Base-by-base conservation (phyloP, 441 rosid genomes). In the Kokia cookei region DNA sequence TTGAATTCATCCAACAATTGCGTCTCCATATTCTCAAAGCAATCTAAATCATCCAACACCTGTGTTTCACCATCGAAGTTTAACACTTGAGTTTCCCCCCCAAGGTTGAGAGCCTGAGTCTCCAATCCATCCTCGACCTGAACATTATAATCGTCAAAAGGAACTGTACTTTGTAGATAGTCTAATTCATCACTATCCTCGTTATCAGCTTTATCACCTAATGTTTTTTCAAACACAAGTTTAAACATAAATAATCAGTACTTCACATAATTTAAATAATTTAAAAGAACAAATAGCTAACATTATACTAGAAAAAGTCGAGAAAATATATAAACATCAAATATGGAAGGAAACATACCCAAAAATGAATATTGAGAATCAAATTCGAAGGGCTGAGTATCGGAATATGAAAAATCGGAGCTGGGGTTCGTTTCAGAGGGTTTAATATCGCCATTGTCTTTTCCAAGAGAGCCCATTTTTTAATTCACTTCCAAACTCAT, bases 101-200 rank as follows among this genome's bases (percentile, higher is more conserved):
- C 83, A 69, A 81, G 64, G 79, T 81, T 67, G 61, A 87, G 22
- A 45, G 80, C 83, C 82, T 90, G 94, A 65, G 94, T 91, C 79
- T 93, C 93, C 32, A 67, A 82, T 15, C 75, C 81, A 73, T 84
- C 86, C 35, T 82, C 81, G 65, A 73, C 74, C 17, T 75, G 78
- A 59, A 78, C 68, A 67, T 75, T 79, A 57, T 87, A 85, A 64
- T 85, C 63, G 42, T 55, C 73, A 0, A 70, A 54, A 83, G 62
- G 78, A 60, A 70, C 64, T 0, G 84, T 78, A 55, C 64, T 71
- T 69, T 78, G 82, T 22, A 67, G 12, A 71, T 68, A 78, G 19
- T 32, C 32, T 26, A 58, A 72, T 57, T 71, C 75, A 71, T 77
- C 68, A 40, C 45, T 80, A 73, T 61, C 61, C 47, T 65, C 64